Evolutionary conservation across 1,284 basidiomycete species (phyloP), one percentile per base, ranked within the genome.

Genomic region (Boletellus deceptivus): DNA sequence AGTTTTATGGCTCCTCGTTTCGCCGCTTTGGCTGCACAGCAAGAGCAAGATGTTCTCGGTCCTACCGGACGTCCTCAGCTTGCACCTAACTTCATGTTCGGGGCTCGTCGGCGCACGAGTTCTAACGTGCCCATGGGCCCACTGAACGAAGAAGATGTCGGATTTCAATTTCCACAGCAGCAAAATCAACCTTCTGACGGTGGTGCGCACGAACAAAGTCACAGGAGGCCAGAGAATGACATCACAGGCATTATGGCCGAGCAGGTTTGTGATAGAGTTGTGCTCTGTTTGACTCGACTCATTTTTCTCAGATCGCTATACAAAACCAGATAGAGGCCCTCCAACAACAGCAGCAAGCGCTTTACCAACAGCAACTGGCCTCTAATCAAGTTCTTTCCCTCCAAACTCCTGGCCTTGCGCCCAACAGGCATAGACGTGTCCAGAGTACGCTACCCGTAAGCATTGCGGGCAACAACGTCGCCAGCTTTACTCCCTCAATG

Each of bases 291-390:
- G 16, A 41, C 20, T 54, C 57, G 31, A 53, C 54, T 57, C 16
- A 55, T 52, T n/a, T 51, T 44, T 40, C 52, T 22, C 65, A 95
- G 91, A 89, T 94, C 60, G 91, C 91, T 40, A 67, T 96, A 48
- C 93, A 96, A 70, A 89, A 71, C 60, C 91, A 95, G 71, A 96
- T 96, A 54, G 93, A 95, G 70, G 89, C 83, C 9, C 74, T 95
- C 44, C 93, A 95, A 65, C 90, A 92, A 44, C 89, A 94, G 64
- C 92, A 94, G 63, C 85, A 91, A 60, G 87, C 84, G 22, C 77
- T 96, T 37, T 88, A 93, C 69, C 88, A 93, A 63, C 89, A 91
- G 57, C 91, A 94, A 64, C 75, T 91, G 49, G 87, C 87, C 14
- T 87, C 84, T 24, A 87, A 84, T 61, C 85, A 83, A 58, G 82